These are phyloP conservation scores for Paraphoma sp. DNA, from an alignment of 2,329 filamentous ascomycete genomes.

Conservation along the genomic window DNA sequence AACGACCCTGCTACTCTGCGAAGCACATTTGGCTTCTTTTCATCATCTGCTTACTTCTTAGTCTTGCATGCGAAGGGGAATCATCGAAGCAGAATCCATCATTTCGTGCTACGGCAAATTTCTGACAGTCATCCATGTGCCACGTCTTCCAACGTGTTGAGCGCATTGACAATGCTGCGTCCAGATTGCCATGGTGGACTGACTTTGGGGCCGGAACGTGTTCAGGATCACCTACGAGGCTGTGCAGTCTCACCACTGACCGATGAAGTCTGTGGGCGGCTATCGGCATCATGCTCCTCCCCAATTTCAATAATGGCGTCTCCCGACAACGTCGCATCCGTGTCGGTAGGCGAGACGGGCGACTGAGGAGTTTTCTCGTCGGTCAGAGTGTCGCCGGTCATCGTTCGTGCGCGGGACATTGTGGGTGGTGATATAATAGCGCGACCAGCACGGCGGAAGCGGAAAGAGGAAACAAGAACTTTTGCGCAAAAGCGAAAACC, in stretches of 20 bases:
- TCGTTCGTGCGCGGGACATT: slow-evolving; percentile 39
- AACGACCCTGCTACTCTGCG: slow-evolving; percentile 39
- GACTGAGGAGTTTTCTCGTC: slow-evolving; percentile 31
- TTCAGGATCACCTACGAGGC: slow-evolving; percentile 36
- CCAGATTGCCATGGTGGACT: not conserved
- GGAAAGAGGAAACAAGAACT: slow-evolving; percentile 4
- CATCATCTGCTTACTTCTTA: slow-evolving; percentile 23
- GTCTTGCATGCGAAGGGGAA: not conserved
- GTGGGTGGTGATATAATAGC: not conserved
- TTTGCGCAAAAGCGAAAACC: slow-evolving; percentile 11
- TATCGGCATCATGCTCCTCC: slow-evolving; percentile 23
- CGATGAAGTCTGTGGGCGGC: slow-evolving; percentile 10
- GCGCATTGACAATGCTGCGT: not conserved
- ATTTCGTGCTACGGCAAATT: no score
- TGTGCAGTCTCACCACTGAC: slow-evolving; percentile 31
- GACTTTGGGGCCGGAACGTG: slow-evolving; percentile 20
- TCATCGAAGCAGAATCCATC: no score
- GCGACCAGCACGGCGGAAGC: not conserved
- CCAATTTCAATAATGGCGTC: slow-evolving; percentile 42
- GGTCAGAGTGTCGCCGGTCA: slow-evolving; percentile 42
- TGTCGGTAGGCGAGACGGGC: slow-evolving; percentile 37
- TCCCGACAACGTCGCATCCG: slow-evolving; percentile 35
- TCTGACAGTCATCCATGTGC: no score
- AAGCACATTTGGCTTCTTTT: slow-evolving; percentile 34
- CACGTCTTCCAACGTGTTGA: not conserved